Evolutionary conservation across 1,139 yeast genomes (phyloP).

Genomic region (Blastobotrys malaysiensis): DNA sequence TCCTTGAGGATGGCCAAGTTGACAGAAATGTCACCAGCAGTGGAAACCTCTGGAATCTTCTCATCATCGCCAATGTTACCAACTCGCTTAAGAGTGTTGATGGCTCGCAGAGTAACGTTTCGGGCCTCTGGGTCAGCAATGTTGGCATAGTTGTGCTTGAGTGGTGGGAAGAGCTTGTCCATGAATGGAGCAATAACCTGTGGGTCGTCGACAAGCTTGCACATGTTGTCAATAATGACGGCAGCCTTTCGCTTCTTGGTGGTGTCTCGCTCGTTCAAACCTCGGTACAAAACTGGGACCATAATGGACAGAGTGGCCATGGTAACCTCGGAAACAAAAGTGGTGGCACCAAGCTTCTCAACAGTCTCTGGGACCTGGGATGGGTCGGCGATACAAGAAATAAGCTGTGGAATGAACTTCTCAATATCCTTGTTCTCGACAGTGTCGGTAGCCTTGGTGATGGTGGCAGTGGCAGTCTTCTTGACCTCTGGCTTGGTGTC

Average conservation of each 20-base stretch:
- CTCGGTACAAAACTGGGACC: constrained; percentile 98
- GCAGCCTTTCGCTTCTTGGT: constrained; percentile 99
- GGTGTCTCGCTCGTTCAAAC: constrained; percentile 99
- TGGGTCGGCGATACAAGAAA: constrained; percentile 95
- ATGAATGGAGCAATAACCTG: constrained; percentile 99
- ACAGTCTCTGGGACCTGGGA: constrained; percentile 98
- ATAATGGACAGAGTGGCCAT: constrained; percentile 98
- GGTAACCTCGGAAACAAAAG: constrained; percentile 98
- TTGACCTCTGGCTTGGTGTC: constrained; percentile 98
- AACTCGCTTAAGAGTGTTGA: constrained; percentile 96
- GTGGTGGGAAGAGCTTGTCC: constrained; percentile 91
- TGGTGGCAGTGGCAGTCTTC: constrained; percentile 92
- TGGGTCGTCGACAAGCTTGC: constrained; percentile 99
- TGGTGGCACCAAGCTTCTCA: constrained; percentile 97
- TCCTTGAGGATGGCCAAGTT: constrained; percentile 77
- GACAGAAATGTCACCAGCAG: constrained; percentile 93
- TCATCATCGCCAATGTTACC: constrained; percentile 94
- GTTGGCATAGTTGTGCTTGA: constrained; percentile 87
- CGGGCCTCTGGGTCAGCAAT: constrained; percentile 99
- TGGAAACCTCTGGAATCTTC: constrained; percentile 89
- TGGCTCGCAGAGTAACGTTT: constrained; percentile 95
- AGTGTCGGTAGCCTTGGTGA: constrained; percentile 94
- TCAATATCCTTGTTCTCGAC: constrained; percentile 99
- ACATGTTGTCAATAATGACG: constrained; percentile 99
- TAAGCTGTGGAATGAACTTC: constrained; percentile 96